Conservation (phyloP, 1,284 basidiomycete species). For the Peniophora sp. region DNA sequence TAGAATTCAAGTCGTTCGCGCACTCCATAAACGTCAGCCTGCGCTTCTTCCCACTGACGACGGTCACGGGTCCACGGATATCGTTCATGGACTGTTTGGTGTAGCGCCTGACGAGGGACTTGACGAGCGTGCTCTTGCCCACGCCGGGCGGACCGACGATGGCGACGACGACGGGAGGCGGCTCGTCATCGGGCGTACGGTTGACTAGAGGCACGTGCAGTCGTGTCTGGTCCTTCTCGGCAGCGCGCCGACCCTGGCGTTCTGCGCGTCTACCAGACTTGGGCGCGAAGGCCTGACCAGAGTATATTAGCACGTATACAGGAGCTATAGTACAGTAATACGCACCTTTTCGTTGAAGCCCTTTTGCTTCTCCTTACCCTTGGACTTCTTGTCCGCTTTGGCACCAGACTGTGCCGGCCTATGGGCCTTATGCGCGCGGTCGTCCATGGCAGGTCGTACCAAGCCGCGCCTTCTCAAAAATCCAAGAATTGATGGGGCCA, state of each 20-base stretch:
- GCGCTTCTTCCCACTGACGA: slow-evolving; percentile 89
- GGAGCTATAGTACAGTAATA: slow-evolving; percentile 1
- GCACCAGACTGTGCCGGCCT: slow-evolving; percentile 62
- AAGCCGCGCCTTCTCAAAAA: slow-evolving; percentile 3
- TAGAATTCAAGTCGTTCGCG: slow-evolving; percentile 95
- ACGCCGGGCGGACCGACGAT: slow-evolving; percentile 96
- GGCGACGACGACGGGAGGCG: slow-evolving; percentile 94
- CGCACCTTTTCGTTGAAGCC: slow-evolving; percentile 89
- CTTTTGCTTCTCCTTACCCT: slow-evolving; percentile 62
- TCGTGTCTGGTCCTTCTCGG: slow-evolving; percentile 89
- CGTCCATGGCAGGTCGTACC: slow-evolving; percentile 41
- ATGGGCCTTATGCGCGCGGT: slow-evolving; percentile 71
- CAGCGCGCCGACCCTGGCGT: slow-evolving; percentile 82
- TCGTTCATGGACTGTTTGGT: slow-evolving; percentile 93
- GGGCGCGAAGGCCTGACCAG: slow-evolving; percentile 82
- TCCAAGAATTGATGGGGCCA: slow-evolving; percentile 3
- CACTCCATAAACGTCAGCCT: slow-evolving; percentile 95
- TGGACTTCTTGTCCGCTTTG: slow-evolving; percentile 73
- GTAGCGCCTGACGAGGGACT: slow-evolving; percentile 87
- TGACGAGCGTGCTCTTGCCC: slow-evolving; percentile 92
- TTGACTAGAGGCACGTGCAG: slow-evolving; percentile 96
- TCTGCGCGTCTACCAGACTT: slow-evolving; percentile 86
- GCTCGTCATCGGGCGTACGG: slow-evolving; percentile 85
- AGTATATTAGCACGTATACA: slow-evolving; percentile 1
- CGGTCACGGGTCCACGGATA: slow-evolving; percentile 90